These are phyloP conservation scores for Didymella arachidicola DNA, from an alignment of 2,329 filamentous ascomycete genomes.

Conservation along the genomic window DNA sequence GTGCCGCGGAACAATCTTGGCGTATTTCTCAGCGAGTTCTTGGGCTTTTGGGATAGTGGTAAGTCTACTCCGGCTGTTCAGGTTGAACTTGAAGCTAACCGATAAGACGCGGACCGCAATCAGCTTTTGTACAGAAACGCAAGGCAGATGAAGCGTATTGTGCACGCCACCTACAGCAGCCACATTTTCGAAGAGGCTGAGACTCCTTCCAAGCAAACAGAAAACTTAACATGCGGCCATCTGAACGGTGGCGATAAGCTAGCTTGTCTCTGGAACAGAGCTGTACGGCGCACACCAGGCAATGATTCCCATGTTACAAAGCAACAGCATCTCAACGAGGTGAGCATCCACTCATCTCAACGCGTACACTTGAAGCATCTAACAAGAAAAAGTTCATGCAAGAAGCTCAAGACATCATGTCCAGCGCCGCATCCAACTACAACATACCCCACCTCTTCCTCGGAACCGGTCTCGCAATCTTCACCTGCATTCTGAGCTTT, in stretches of 20 bases:
- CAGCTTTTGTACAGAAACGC: slow-evolving; percentile 80
- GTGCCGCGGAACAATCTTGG: slow-evolving; percentile 90
- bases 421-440: slow-evolving; percentile 91
- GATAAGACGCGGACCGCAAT: slow-evolving; percentile 60
- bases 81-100: slow-evolving; percentile 31
- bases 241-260: slow-evolving; percentile 52
- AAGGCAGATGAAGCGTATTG: slow-evolving; percentile 77
- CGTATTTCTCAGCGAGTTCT: slow-evolving; percentile 79
- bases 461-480: slow-evolving; percentile 56
- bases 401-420: slow-evolving; percentile 80
- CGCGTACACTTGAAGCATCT: slow-evolving; percentile 2
- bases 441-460: slow-evolving; percentile 69
- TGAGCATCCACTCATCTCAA: slow-evolving; percentile 30
- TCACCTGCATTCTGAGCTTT: slow-evolving; percentile 52
- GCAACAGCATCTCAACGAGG: slow-evolving; percentile 52
- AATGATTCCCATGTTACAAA: slow-evolving; percentile 22
- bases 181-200: slow-evolving; percentile 56
- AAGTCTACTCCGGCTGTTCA: slow-evolving; percentile 53
- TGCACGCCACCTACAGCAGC: slow-evolving; percentile 74
- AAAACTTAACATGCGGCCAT: neutral
- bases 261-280: slow-evolving; percentile 72
- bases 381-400: slow-evolving; percentile 65
- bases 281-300: slow-evolving; percentile 24
- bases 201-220: neutral
- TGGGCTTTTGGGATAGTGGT: slow-evolving; percentile 78